Conservation (phyloP, 768 basidiomycete species). For the Grammothele lineata region DNA sequence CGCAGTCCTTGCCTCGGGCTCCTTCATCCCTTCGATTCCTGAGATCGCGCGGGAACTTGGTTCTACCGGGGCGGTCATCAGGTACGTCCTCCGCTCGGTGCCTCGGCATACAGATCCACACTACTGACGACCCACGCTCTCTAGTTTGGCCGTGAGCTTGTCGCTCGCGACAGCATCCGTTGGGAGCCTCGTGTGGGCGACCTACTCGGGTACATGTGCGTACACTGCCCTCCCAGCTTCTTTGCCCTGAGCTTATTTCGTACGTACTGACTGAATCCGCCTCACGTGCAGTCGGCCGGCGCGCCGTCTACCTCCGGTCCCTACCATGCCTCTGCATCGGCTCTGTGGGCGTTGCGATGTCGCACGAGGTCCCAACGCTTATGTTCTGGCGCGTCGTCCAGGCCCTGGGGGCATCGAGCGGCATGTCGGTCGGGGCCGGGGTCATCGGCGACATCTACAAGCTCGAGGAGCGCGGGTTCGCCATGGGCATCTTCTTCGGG, state of each 20-base stretch:
- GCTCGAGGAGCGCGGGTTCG: constrained; percentile 56
- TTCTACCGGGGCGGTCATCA: constrained; percentile 53
- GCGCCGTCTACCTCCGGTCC: constrained; percentile 52
- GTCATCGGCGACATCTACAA: constrained; percentile 66
- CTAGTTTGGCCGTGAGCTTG: constrained; percentile 47
- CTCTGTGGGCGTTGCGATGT: constrained; percentile 54
- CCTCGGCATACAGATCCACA: too few relatives aligned
- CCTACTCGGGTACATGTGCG: constrained; percentile 48
- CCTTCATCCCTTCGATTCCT: constrained; percentile 73
- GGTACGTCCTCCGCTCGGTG: constrained; percentile 36
- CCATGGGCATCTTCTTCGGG: constrained; percentile 55
- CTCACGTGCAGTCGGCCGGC: constrained; percentile 52
- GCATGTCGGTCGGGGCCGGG: constrained; percentile 51
- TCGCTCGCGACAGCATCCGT: constrained; percentile 42
- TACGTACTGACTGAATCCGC: not conserved
- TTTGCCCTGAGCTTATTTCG: not conserved
- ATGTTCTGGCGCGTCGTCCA: constrained; percentile 64
- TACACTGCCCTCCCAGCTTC: not conserved
- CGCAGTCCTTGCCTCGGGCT: constrained; percentile 62
- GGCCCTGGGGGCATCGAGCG: constrained; percentile 58
- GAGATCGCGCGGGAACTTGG: constrained; percentile 64
- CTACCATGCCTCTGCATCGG: constrained; percentile 57
- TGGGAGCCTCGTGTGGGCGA: constrained; percentile 48
- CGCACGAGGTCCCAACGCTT: constrained; percentile 40
- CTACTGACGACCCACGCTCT: not conserved